Conservation (phyloP, 1,284 basidiomycete genomes). For the Malassezia furfur region DNA sequence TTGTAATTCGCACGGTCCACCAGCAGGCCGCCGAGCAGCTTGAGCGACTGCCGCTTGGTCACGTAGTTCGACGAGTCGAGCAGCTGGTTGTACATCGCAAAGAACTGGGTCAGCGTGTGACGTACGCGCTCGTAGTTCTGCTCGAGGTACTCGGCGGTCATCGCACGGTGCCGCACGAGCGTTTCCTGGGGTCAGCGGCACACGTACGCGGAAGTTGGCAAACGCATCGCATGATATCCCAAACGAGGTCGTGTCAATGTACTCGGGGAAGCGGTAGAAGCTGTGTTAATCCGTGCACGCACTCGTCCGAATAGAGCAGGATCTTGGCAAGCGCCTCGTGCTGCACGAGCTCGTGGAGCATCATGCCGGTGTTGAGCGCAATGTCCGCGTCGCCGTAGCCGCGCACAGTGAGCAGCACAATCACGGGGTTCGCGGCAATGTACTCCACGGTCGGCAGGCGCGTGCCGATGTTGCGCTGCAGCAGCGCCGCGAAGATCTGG, state of each 20-base stretch:
- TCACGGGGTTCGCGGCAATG: slow-evolving; percentile 69
- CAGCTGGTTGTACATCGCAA: slow-evolving; percentile 82
- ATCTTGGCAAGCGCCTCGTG: slow-evolving; percentile 86
- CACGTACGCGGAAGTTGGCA: slow-evolving; percentile 68
- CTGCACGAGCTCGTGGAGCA: slow-evolving; percentile 89
- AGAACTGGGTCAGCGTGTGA: slow-evolving; percentile 60
- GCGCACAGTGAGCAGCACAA: slow-evolving; percentile 71
- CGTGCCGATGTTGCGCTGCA: slow-evolving; percentile 84
- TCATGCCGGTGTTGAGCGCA: slow-evolving; percentile 95
- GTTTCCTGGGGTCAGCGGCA: slow-evolving; percentile 45
- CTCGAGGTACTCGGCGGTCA: slow-evolving; percentile 92
- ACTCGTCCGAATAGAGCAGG: slow-evolving; percentile 73
- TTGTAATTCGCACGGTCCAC: slow-evolving; percentile 94
- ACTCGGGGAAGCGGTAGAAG: slow-evolving; percentile 91
- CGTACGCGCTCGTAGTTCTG: slow-evolving; percentile 70
- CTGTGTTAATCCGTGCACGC: slow-evolving; percentile 1
- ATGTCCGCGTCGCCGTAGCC: slow-evolving; percentile 86
- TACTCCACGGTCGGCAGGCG: slow-evolving; percentile 93
- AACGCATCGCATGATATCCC: slow-evolving; percentile 97
- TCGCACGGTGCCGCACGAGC: slow-evolving; percentile 83
- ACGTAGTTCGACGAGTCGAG: slow-evolving; percentile 93
- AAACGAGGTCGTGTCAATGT: slow-evolving; percentile 95
- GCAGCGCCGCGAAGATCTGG: slow-evolving; percentile 90
- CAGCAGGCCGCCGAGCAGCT: slow-evolving; percentile 91
- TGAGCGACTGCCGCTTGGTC: slow-evolving; percentile 97